Conservation (phyloP, 1,139 yeast genomes). For the Blastobotrys aristatus region DNA sequence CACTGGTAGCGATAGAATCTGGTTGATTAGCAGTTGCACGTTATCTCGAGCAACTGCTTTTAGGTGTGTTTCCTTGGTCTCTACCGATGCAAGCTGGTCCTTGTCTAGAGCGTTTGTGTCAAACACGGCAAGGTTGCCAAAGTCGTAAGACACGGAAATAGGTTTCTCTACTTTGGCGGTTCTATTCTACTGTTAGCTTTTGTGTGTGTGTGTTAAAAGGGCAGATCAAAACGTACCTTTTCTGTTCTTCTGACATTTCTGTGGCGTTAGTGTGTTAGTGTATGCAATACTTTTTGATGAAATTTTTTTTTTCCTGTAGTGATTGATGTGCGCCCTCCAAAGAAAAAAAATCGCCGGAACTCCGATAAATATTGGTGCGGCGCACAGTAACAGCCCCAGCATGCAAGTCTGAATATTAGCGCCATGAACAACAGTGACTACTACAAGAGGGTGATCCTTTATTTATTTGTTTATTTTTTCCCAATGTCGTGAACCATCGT, state of each 20-base stretch:
- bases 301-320: not conserved
- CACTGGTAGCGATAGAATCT: conserved; percentile 81
- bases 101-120: conserved; percentile 76
- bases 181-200: conserved; percentile 30
- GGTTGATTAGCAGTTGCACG: conserved; percentile 85
- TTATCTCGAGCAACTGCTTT: conserved; percentile 80
- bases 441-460: too few relatives aligned
- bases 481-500: too few relatives aligned
- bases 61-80: conserved; percentile 58
- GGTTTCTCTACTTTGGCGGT: conserved; percentile 86
- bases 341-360: not conserved
- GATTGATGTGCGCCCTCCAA: not conserved
- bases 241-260: not conserved
- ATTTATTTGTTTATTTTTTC: too few relatives aligned
- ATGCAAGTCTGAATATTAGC: too few relatives aligned
- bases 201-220: not conserved
- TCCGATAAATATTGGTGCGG: too few relatives aligned
- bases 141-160: conserved; percentile 77
- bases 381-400: too few relatives aligned
- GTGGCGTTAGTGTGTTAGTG: not conserved
- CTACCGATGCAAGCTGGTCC: conserved; percentile 61
- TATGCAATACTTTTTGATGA: not conserved
- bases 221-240: not conserved
- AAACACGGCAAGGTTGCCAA: conserved; percentile 83
- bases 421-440: too few relatives aligned